Evolutionary conservation across 2,329 filamentous ascomycete species (phyloP).

Genomic region (Nemania sp.): DNA sequence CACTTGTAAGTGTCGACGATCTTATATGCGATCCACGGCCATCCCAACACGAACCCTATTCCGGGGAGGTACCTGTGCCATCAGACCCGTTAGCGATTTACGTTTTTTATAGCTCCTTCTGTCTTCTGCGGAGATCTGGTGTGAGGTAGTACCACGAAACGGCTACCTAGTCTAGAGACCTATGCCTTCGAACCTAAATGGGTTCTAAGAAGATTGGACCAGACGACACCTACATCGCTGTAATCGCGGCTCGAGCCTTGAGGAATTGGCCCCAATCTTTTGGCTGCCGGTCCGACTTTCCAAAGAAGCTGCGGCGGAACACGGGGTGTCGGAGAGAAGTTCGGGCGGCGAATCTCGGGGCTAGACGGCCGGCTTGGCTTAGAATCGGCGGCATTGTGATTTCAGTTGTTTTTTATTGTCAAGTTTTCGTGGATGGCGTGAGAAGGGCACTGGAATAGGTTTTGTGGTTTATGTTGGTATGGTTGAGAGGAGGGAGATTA

Average conservation of each 20-base stretch:
- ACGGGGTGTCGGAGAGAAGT: slow-evolving; percentile 11
- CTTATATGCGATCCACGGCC: slow-evolving; percentile 39
- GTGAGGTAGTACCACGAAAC: too few relatives aligned
- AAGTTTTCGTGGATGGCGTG: too few relatives aligned
- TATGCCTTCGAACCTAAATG: neutral
- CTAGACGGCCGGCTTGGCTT: slow-evolving; percentile 19
- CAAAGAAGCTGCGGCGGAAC: slow-evolving; percentile 12
- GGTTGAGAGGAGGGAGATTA: slow-evolving; percentile 5
- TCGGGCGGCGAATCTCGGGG: slow-evolving; percentile 14
- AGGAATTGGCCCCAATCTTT: slow-evolving; percentile 44
- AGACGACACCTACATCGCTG: too few relatives aligned
- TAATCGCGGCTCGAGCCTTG: slow-evolving; percentile 38
- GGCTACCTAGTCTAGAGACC: too few relatives aligned
- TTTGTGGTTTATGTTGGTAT: slow-evolving; percentile 10
- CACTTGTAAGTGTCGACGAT: neutral
- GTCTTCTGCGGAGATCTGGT: neutral
- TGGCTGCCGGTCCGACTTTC: slow-evolving; percentile 2
- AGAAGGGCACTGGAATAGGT: slow-evolving; percentile 9
- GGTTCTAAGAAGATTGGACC: too few relatives aligned
- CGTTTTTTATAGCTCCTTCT: too few relatives aligned
- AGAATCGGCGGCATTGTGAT: slow-evolving; percentile 20
- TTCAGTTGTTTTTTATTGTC: too few relatives aligned
- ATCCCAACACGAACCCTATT: slow-evolving; percentile 42
- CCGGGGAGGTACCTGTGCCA: slow-evolving; percentile 42
- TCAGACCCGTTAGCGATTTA: slow-evolving; percentile 3